Evolutionary conservation across 1,284 basidiomycete species (phyloP).

Genomic region (Ceratobasidium sp.): DNA sequence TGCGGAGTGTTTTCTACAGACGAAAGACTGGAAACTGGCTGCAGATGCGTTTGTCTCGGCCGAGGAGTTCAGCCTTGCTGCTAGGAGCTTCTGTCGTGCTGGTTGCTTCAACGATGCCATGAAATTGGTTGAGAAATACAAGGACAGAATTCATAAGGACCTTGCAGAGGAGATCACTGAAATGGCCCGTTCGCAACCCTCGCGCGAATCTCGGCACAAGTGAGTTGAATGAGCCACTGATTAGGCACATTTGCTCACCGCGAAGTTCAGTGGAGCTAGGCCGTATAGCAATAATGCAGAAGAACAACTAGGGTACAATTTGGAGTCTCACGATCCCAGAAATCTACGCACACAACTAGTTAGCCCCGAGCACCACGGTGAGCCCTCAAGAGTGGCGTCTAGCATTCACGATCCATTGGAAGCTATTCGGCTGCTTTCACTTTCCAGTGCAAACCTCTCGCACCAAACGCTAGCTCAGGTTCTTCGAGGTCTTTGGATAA

Average conservation of each 20-base stretch:
- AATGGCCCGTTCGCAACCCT: conserved; percentile 64
- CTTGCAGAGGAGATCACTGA: conserved; percentile 64
- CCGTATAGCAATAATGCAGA: too few relatives aligned
- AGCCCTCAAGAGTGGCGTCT: too few relatives aligned
- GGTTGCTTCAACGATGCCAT: conserved; percentile 70
- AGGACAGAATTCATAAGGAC: conserved; percentile 57
- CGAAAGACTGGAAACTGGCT: conserved; percentile 55
- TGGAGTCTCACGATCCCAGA: too few relatives aligned
- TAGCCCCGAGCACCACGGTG: too few relatives aligned
- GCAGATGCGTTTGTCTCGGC: conserved; percentile 65
- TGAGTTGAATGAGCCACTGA: too few relatives aligned
- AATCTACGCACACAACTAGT: too few relatives aligned
- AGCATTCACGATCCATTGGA: too few relatives aligned
- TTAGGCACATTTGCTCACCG: too few relatives aligned
- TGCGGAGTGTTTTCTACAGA: conserved; percentile 67
- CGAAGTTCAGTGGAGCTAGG: too few relatives aligned
- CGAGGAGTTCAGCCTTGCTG: conserved; percentile 61
- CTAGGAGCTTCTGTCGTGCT: conserved; percentile 64
- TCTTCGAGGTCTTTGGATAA: conserved; percentile 62
- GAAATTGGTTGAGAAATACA: conserved; percentile 60
- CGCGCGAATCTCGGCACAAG: too few relatives aligned
- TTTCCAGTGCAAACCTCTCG: background rate
- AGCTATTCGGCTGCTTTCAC: background rate
- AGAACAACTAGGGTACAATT: too few relatives aligned
- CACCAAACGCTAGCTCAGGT: conserved; percentile 68